phyloP scores from a whole-genome alignment of 495 filamentous ascomycete species.

The Tuber calosporum region DNA sequence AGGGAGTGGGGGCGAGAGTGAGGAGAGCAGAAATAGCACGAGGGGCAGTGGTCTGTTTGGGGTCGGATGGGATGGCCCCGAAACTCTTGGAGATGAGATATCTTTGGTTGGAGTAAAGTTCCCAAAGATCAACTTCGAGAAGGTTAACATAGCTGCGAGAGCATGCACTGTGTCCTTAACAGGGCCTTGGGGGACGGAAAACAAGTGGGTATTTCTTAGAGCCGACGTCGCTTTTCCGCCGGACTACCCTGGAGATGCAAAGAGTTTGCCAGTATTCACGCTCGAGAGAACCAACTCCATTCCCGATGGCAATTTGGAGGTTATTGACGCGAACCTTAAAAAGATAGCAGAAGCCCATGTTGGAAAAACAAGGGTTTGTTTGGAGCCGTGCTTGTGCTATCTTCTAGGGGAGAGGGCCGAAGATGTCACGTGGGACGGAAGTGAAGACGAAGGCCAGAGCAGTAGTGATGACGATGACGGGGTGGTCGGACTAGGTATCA shows the following conservation, averaged over 20 bases:
- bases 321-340: slow-evolving; percentile 59
- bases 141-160: slow-evolving; percentile 71
- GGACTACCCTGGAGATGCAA: slow-evolving; percentile 60
- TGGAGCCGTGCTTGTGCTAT: slow-evolving; percentile 76
- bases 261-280: slow-evolving; percentile 56
- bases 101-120: slow-evolving; percentile 73
- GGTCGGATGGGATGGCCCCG: slow-evolving; percentile 62
- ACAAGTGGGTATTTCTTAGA: slow-evolving; percentile 65
- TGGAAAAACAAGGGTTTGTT: slow-evolving; percentile 62
- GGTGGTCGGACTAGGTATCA: slow-evolving; percentile 47
- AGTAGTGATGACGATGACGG: slow-evolving; percentile 81
- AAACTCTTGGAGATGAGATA: slow-evolving; percentile 81
- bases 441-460: slow-evolving; percentile 57
- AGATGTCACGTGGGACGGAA: slow-evolving; percentile 45
- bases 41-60: slow-evolving; percentile 36
- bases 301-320: slow-evolving; percentile 58
- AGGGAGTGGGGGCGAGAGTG: slow-evolving; percentile 23
- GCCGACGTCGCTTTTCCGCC: slow-evolving; percentile 70
- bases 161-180: slow-evolving; percentile 68
- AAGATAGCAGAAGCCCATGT: slow-evolving; percentile 64
- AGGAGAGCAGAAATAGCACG: slow-evolving; percentile 30
- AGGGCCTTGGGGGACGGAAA: slow-evolving; percentile 76
- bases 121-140: slow-evolving; percentile 76
- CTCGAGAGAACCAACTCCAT: slow-evolving; percentile 75
- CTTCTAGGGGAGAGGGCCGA: slow-evolving; percentile 65